A percentile compares a stretch with the other conserved stretches of the same genome.
Conservation (phyloP, 2,329 filamentous ascomycete genomes). For the Trichocomaceae sp. region DNA sequence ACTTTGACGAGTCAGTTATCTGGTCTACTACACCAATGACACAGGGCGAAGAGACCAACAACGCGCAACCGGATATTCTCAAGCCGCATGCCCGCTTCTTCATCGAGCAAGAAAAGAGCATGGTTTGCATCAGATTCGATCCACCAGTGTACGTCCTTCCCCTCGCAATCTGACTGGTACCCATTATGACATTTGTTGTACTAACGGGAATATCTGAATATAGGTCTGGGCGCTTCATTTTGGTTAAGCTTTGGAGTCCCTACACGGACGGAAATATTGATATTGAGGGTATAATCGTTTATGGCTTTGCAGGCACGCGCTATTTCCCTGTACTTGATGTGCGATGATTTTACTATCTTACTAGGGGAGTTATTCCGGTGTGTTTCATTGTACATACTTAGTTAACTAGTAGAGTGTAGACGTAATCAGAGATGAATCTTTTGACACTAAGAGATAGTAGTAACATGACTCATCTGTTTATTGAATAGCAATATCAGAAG, state of each 20-base stretch:
- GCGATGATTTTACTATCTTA: constrained; percentile 41
- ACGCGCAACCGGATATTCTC: constrained; percentile 46
- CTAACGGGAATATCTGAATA: constrained; percentile 9
- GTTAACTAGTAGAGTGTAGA: no score
- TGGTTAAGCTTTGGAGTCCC: constrained; percentile 86
- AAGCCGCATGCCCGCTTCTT: constrained; percentile 73
- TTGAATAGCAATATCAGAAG: neutral
- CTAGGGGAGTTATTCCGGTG: no score
- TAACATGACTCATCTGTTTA: neutral
- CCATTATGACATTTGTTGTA: neutral
- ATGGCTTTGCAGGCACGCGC: constrained; percentile 77
- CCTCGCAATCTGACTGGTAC: neutral
- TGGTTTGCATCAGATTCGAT: constrained; percentile 74
- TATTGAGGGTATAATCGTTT: constrained; percentile 75
- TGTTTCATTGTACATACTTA: no score
- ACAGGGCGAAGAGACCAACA: constrained; percentile 1
- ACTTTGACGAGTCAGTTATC: constrained; percentile 25
- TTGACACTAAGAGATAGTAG: no score
- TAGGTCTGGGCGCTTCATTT: constrained; percentile 69
- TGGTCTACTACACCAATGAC: constrained; percentile 11
- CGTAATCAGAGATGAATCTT: no score
- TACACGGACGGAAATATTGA: constrained; percentile 73
- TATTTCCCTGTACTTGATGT: constrained; percentile 68
- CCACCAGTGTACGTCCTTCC: constrained; percentile 34
- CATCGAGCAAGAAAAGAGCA: constrained; percentile 74